A percentile compares a stretch with the other conserved stretches of the same genome.
phyloP scores from a whole-genome alignment of 192 early-diverging fungal species.

The Lobosporangium transversale region DNA sequence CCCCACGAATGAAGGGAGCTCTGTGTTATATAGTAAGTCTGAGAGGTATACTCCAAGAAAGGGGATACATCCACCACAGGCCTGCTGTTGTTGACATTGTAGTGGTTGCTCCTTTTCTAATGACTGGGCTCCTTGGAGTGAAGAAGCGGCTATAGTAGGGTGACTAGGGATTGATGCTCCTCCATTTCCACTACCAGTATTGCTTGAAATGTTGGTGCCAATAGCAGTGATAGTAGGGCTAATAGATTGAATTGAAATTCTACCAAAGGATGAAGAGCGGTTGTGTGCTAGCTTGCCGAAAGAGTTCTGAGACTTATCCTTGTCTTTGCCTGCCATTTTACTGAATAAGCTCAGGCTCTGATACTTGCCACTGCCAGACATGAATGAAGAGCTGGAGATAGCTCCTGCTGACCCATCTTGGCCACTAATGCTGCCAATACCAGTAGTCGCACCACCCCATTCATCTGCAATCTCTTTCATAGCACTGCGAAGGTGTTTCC shows the following conservation, averaged over 20 bases:
- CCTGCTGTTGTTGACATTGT: constrained; percentile 1
- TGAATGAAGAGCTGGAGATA: not conserved
- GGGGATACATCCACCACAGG: constrained; percentile 1
- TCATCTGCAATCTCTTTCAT: constrained; percentile 66
- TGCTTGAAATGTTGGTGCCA: no score
- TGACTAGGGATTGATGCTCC: no score
- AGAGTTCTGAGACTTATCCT: constrained; percentile 9
- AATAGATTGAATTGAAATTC: constrained; percentile 1
- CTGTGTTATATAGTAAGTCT: constrained; percentile 66
- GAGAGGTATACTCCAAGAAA: constrained; percentile 62
- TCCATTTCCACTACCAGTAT: no score
- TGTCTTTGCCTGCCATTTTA: constrained; percentile 28
- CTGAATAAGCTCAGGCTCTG: constrained; percentile 12
- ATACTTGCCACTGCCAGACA: not conserved
- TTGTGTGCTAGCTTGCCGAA: constrained; percentile 7
- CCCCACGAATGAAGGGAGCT: constrained; percentile 61
- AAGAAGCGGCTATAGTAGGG: no score
- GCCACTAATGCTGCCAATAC: no score
- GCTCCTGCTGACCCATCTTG: not conserved
- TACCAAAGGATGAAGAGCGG: constrained; percentile 3
- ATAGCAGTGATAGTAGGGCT: not conserved
- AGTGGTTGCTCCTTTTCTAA: not conserved
- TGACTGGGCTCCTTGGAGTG: no score
- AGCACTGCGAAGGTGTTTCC: constrained; percentile 64
- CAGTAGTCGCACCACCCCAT: constrained; percentile 47